phyloP scores from a whole-genome alignment of 352 stramenopile genomes.

The Globisporangium paddicum region DNA sequence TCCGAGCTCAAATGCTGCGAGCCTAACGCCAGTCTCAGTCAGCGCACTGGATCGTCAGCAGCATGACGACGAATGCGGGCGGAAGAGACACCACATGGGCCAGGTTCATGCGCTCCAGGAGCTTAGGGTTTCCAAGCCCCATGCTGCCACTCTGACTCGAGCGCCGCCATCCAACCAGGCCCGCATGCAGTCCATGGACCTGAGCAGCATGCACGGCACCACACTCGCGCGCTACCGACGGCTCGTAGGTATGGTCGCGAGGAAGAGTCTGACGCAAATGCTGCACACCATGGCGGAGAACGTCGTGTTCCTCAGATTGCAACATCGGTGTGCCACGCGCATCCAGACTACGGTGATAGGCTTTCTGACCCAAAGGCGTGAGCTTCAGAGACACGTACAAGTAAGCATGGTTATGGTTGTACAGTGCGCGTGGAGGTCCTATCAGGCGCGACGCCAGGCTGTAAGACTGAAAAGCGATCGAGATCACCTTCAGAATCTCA shows the following conservation, averaged over 20 bases:
- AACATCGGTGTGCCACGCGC: not conserved
- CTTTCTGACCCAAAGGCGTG: too few relatives aligned
- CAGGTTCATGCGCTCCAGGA: constrained; percentile 1
- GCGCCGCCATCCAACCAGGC: not conserved
- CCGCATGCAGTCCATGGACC: not conserved
- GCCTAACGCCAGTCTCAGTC: not conserved
- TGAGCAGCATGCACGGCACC: not conserved
- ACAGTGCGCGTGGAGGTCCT: not conserved
- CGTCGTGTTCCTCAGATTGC: not conserved
- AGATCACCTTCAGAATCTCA: not conserved
- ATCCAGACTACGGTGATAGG: not conserved
- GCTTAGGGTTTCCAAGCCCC: not conserved
- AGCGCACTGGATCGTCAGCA: not conserved
- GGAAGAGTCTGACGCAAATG: not conserved
- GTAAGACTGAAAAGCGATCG: not conserved
- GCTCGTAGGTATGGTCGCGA: not conserved
- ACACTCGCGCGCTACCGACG: constrained; percentile 1
- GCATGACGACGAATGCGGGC: not conserved
- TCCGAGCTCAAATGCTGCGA: not conserved
- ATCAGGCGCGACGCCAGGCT: not conserved
- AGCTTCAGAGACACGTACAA: too few relatives aligned
- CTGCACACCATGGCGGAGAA: not conserved
- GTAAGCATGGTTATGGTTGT: not conserved
- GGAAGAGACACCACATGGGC: not conserved
- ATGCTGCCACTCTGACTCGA: not conserved